These are phyloP conservation scores for Dothistroma pini DNA, from an alignment of 2,329 filamentous ascomycete species.

Conservation along the genomic window DNA sequence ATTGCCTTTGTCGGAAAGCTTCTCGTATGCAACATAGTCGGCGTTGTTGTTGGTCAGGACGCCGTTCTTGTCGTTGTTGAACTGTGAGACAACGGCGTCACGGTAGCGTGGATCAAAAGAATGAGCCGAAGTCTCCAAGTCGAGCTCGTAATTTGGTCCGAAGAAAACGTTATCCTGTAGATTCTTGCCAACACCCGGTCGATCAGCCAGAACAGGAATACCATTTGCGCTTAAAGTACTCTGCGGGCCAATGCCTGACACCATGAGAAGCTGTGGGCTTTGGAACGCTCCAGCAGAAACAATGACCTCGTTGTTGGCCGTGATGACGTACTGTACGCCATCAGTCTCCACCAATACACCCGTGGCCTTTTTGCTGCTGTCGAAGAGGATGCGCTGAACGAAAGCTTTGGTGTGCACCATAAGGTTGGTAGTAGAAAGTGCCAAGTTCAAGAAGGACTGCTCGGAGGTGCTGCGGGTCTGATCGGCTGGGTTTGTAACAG, in stretches of 20 bases:
- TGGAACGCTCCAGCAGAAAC: slow-evolving; percentile 57
- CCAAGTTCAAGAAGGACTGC: slow-evolving; percentile 29
- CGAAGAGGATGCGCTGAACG: slow-evolving; percentile 30
- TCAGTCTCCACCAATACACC: slow-evolving; percentile 19
- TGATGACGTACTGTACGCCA: slow-evolving; percentile 16
- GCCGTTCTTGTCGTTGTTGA: slow-evolving; percentile 6
- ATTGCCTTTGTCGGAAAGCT: not conserved
- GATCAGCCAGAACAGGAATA: slow-evolving; percentile 54
- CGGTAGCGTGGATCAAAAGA: no score
- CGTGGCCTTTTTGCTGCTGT: slow-evolving; percentile 28
- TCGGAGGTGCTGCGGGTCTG: slow-evolving; percentile 24
- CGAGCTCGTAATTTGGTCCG: slow-evolving; percentile 15
- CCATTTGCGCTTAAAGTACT: slow-evolving; percentile 47
- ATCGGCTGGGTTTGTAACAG: slow-evolving; percentile 19
- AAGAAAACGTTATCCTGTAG: slow-evolving; percentile 57
- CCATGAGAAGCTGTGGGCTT: slow-evolving; percentile 61
- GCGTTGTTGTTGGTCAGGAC: slow-evolving; percentile 15
- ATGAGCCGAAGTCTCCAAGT: no score
- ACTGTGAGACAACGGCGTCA: no score
- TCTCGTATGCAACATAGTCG: slow-evolving; percentile 25
- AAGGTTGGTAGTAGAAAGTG: slow-evolving; percentile 27
- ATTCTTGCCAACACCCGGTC: slow-evolving; percentile 61
- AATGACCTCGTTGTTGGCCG: slow-evolving; percentile 42
- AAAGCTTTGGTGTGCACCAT: slow-evolving; percentile 32
- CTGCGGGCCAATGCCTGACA: slow-evolving; percentile 58